These are phyloP conservation scores for Coemansia reversa DNA, from an alignment of 192 early-diverging fungal species.

Conservation along the genomic window DNA sequence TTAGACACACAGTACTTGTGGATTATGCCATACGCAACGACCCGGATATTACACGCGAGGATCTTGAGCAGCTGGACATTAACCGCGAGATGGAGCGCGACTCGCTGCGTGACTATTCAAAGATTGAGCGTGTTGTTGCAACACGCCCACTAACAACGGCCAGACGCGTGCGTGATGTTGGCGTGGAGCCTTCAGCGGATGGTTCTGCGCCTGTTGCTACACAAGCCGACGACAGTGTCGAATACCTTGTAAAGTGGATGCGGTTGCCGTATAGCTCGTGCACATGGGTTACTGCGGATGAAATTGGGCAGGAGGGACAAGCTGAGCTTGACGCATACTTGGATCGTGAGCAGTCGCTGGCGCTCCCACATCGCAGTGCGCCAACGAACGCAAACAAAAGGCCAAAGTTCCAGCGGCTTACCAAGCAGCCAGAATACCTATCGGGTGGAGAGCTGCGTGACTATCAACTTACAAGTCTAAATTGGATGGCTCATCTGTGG, in stretches of 20 bases:
- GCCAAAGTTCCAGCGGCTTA: constrained; percentile 74
- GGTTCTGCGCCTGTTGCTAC: constrained; percentile 11
- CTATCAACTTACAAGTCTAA: constrained; percentile 92
- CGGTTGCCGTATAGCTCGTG: constrained; percentile 82
- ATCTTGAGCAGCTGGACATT: constrained; percentile 87
- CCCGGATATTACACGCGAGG: constrained; percentile 74
- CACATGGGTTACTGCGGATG: constrained; percentile 82
- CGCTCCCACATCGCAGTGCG: constrained; percentile 71
- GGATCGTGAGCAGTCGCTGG: constrained; percentile 70
- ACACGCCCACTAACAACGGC: constrained; percentile 51
- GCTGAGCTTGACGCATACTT: constrained; percentile 82
- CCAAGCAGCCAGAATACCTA: constrained; percentile 80
- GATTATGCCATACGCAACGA: constrained; percentile 60
- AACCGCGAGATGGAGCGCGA: constrained; percentile 77
- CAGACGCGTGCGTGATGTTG: constrained; percentile 33
- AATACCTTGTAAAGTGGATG: constrained; percentile 95
- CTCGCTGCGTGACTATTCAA: constrained; percentile 77
- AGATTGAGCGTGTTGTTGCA: constrained; percentile 88
- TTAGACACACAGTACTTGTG: constrained; percentile 62
- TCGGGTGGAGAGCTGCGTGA: constrained; percentile 86
- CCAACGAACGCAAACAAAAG: constrained; percentile 58
- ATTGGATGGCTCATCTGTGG: constrained; percentile 98
- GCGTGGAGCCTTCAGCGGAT: constrained; percentile 16
- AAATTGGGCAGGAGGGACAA: constrained; percentile 73
- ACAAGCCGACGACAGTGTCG: constrained; percentile 54